A percentile compares a stretch with the other conserved stretches of the same genome.
phyloP scores from a whole-genome alignment of 805 yeast genomes.

The Clavispora phyllophila region DNA sequence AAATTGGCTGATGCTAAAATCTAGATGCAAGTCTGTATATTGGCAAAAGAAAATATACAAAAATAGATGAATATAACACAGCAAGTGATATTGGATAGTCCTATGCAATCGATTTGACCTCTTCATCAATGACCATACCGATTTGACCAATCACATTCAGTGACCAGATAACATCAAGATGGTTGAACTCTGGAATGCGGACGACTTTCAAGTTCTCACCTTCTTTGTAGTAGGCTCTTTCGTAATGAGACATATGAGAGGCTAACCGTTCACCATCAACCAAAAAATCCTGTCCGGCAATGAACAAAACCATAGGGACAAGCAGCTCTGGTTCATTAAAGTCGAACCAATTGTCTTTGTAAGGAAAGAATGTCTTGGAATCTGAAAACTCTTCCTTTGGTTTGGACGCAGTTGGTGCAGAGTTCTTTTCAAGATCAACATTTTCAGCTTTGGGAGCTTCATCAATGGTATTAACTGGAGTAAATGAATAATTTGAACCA shows the following conservation, averaged over 20 bases:
- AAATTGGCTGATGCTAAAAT: constrained; percentile 9
- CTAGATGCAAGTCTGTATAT: too few relatives aligned
- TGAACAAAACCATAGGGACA: constrained; percentile 61
- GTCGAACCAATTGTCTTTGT: constrained; percentile 49
- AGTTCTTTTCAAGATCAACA: not conserved
- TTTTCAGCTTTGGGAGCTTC: constrained; percentile 1
- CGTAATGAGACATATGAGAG: constrained; percentile 58
- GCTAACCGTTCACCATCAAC: constrained; percentile 71
- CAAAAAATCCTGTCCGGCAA: constrained; percentile 68
- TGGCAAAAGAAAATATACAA: not conserved
- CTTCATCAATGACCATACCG: constrained; percentile 39
- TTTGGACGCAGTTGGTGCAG: not conserved
- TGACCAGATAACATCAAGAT: constrained; percentile 92
- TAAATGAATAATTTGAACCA: constrained; percentile 22
- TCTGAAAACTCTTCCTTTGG: constrained; percentile 24
- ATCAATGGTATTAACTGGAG: constrained; percentile 22
- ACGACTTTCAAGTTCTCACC: constrained; percentile 34
- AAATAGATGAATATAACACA: not conserved
- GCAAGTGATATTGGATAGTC: not conserved
- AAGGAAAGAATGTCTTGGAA: constrained; percentile 51
- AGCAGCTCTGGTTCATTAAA: constrained; percentile 19
- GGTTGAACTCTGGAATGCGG: constrained; percentile 64
- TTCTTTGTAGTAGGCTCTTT: constrained; percentile 36
- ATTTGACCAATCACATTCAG: constrained; percentile 62
- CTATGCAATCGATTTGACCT: constrained; percentile 1